Evolutionary conservation across 441 rosid genomes (phyloP), one percentile per base, ranked within the genome.

Genomic region (Isatis lusitanica): DNA sequence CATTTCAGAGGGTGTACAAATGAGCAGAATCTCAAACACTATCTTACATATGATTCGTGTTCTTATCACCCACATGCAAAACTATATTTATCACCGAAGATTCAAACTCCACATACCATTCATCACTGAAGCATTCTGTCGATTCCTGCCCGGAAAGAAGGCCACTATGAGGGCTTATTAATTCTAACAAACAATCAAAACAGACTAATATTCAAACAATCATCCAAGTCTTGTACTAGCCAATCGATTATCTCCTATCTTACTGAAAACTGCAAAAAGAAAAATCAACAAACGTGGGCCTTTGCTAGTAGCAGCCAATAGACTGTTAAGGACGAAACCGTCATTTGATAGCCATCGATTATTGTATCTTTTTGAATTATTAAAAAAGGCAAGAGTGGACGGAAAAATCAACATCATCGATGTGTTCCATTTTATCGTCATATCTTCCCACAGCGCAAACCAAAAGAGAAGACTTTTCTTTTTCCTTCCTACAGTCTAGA

Each of bases 401-500:
- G 12, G 1, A 38, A 63, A 6, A 11, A 9, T 0, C 3, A 16
- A 15, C 17, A 60, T 59, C 59, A 10, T 63, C 76, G 44, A 59
- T 63, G 10, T 46, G 52, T 39, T 58, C 33, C 31, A 8, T 56
- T 13, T 33, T 7, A 40, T 30, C n/a, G n/a, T n/a, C 67, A 66
- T 38, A 26, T 26, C 28, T 63, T 6, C 66, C 55, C 38, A 35
- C 44, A 18, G 30, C 31, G 68, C 21, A 30, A 68, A 35, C 43
- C 24, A 13, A 17, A 57, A 21, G 8, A 17, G 30, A 24, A 59
- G 30, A 47, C 31, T 35, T 66, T 48, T 71, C 2, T 11, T 17
- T 35, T 66, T 48, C 62, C 4, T 11, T 60, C 10, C n/a, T 63
- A 21, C 71, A 47, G 57, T 48, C 31, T 61, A 38, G 44, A 33